Conservation (phyloP, 495 filamentous ascomycete species). For the Lichenothelia convexa region DNA sequence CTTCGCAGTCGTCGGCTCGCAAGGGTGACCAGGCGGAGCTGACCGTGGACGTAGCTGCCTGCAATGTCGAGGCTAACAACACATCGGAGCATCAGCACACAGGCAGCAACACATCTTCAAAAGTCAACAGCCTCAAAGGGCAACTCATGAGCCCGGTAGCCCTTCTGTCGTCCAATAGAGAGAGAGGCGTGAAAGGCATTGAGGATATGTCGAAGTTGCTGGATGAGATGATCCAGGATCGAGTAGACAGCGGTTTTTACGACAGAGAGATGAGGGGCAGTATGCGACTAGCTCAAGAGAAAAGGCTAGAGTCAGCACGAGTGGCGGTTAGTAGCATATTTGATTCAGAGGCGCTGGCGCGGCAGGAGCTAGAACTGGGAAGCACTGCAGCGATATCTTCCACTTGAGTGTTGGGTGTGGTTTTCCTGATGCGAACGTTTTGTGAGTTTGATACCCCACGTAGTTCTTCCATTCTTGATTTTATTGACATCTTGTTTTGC, state of each 20-base stretch:
- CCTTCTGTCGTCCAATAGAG: conserved; percentile 1
- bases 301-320: too few species aligned
- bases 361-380: too few species aligned
- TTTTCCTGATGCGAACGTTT: too few species aligned
- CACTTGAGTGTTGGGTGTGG: too few species aligned
- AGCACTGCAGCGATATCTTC: too few species aligned
- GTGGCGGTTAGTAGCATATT: too few species aligned
- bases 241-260: conserved; percentile 44
- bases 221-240: conserved; percentile 86
- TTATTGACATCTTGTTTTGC: too few species aligned
- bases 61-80: conserved; percentile 7
- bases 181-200: conserved; percentile 35
- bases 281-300: too few species aligned
- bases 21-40: conserved; percentile 70
- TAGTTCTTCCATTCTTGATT: too few species aligned
- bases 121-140: neutral
- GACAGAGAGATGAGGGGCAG: neutral
- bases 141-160: neutral
- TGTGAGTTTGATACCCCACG: too few species aligned
- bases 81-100: neutral
- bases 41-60: conserved; percentile 17
- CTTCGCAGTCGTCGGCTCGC: conserved; percentile 67
- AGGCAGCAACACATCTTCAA: conserved; percentile 1
- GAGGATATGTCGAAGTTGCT: conserved; percentile 81
- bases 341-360: too few species aligned